Conservation (phyloP, 1,284 basidiomycete species). For the Ganoderma leucocontextum region DNA sequence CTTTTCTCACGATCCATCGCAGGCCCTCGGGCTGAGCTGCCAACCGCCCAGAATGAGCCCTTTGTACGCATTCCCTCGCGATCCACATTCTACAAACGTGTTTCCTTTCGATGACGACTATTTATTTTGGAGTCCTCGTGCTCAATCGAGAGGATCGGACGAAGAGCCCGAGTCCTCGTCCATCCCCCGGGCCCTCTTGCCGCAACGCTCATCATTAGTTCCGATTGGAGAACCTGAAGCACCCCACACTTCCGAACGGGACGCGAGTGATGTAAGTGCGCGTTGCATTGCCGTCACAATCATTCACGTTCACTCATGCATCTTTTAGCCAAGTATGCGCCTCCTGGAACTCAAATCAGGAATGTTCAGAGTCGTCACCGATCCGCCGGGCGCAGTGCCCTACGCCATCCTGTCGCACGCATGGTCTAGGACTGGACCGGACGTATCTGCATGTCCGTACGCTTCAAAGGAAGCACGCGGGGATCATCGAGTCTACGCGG, state of each 20-base stretch:
- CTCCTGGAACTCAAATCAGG: not conserved
- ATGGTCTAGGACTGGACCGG: not conserved
- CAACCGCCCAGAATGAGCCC: not conserved
- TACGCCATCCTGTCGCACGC: not conserved
- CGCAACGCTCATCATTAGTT: no score
- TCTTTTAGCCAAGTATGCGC: not conserved
- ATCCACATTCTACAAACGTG: not conserved
- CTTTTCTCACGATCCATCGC: not conserved
- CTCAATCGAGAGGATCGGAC: no score
- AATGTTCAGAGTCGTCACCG: not conserved
- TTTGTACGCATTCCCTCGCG: not conserved
- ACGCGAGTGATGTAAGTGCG: not conserved
- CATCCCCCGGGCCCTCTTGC: no score
- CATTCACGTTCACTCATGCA: not conserved
- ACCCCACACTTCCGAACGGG: no score
- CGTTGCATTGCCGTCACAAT: not conserved
- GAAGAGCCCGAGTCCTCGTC: no score
- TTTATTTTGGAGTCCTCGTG: no score
- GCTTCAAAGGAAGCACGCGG: not conserved
- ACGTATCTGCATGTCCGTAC: not conserved
- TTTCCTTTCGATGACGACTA: not conserved
- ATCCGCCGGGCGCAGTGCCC: not conserved
- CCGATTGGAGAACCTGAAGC: not conserved
- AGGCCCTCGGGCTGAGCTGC: not conserved
- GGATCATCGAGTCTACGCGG: not conserved